Conservation (phyloP, 441 rosid species). For the Aleurites moluccanus region DNA sequence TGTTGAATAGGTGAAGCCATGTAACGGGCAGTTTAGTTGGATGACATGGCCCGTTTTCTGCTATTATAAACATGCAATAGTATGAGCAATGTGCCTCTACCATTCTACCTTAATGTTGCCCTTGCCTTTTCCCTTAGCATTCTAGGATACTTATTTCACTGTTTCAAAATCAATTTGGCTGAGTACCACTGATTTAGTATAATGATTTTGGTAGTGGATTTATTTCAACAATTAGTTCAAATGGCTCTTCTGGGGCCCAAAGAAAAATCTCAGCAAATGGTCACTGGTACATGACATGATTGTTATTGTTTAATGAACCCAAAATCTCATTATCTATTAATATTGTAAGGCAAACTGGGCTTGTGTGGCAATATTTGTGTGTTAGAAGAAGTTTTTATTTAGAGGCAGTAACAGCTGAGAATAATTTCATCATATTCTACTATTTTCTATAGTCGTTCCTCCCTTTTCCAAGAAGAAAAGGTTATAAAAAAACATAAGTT, state of each 20-base stretch:
- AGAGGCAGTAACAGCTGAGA: not conserved
- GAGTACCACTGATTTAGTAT: not conserved
- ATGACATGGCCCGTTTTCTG: not conserved
- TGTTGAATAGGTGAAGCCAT: not conserved
- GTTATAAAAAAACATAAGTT: not conserved
- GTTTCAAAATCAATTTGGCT: not conserved
- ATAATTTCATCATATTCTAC: not conserved
- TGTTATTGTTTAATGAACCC: not conserved
- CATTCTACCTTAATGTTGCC: not conserved
- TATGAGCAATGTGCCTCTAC: not conserved
- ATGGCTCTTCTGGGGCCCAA: not conserved
- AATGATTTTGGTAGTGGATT: not conserved
- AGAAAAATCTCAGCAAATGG: not conserved
- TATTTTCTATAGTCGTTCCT: not conserved
- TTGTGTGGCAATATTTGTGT: not conserved
- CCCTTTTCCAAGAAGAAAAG: not conserved
- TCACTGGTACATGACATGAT: not conserved
- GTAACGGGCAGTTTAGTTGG: not conserved
- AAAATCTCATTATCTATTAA: not conserved
- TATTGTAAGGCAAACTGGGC: not conserved
- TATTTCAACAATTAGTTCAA: not conserved
- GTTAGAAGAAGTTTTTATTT: not conserved
- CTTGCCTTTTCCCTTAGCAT: not conserved
- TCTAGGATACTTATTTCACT: not conserved
- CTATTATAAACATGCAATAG: not conserved